Evolutionary conservation across 2,329 filamentous ascomycete genomes (phyloP), one percentile per base, ranked within the genome.

Genomic region (Scytalidium sp.): DNA sequence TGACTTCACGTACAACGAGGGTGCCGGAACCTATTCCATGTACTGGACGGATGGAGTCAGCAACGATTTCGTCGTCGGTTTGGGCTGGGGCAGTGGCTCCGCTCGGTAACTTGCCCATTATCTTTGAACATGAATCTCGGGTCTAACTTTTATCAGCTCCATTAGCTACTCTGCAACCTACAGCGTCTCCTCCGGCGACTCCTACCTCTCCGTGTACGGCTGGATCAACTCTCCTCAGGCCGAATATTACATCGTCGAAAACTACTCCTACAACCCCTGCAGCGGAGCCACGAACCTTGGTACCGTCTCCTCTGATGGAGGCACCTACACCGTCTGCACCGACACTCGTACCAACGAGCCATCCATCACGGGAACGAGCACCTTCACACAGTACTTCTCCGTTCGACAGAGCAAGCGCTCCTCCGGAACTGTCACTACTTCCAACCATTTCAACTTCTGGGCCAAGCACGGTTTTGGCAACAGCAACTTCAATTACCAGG

Each of bases 191-290:
- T n/a, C n/a, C n/a, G 67, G 68, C 27, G 71, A 73, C 63, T 59
- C n/a, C n/a, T n/a, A n/a, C n/a, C n/a, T n/a, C 15, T 66, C 76
- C 15, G 64, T 81, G n/a, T 81, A 81, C 59, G 78, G 78, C 44
- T 82, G 78, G 76, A 76, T 74, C 2, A 65, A 61, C 19, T 71
- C 70, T 61, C 75, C 76, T 0, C 64, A 78, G n/a, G 68, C 80
- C 61, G n/a, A 71, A 70, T 60, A n/a, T n/a, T n/a, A n/a, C n/a
- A n/a, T n/a, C n/a, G n/a, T n/a, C n/a, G n/a, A n/a, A n/a, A n/a
- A n/a, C n/a, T n/a, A n/a, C n/a, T n/a, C 75, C 75, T 0, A 64
- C 79, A n/a, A n/a, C n/a, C n/a, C n/a, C n/a, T n/a, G n/a, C n/a
- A n/a, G 32, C n/a, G n/a, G n/a, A n/a, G n/a, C n/a, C 1, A 70